phyloP scores from a whole-genome alignment of 306 rosid genomes.

The Quercus mongolica region DNA sequence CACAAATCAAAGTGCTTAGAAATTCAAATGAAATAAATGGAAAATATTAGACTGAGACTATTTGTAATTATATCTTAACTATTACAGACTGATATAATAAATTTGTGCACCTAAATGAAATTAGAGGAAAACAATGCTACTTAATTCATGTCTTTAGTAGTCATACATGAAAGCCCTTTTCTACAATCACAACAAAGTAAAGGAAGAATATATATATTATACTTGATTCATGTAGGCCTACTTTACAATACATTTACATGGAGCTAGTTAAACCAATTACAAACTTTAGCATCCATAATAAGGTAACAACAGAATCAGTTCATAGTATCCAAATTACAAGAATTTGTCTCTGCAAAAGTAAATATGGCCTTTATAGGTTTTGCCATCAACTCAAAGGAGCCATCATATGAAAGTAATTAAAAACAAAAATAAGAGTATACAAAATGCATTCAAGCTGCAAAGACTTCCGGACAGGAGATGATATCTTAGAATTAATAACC shows the following conservation, averaged over 20 bases:
- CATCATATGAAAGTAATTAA: neutral
- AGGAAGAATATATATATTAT: neutral
- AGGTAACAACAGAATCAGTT: no score
- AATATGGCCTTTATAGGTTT: neutral
- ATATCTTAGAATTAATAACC: neutral
- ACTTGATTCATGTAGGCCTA: neutral
- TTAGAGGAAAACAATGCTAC: no score
- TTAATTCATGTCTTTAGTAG: no score
- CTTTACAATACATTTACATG: neutral
- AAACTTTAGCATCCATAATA: no score
- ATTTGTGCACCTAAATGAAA: no score
- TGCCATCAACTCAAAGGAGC: neutral
- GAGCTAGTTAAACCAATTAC: neutral
- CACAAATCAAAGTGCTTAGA: neutral
- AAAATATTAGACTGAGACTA: neutral
- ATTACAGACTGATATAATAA: no score
- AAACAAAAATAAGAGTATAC: neutral
- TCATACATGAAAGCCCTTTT: neutral
- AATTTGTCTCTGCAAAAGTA: neutral
- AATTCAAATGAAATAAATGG: neutral
- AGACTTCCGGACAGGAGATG: neutral
- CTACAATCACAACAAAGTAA: neutral
- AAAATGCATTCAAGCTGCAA: neutral
- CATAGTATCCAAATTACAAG: neutral
- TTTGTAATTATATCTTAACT: no score